Percentiles rank a stretch among this genome's conserved stretches.
Conservation (phyloP, 2,329 filamentous ascomycete genomes). For the Tolypocladium paradoxum region DNA sequence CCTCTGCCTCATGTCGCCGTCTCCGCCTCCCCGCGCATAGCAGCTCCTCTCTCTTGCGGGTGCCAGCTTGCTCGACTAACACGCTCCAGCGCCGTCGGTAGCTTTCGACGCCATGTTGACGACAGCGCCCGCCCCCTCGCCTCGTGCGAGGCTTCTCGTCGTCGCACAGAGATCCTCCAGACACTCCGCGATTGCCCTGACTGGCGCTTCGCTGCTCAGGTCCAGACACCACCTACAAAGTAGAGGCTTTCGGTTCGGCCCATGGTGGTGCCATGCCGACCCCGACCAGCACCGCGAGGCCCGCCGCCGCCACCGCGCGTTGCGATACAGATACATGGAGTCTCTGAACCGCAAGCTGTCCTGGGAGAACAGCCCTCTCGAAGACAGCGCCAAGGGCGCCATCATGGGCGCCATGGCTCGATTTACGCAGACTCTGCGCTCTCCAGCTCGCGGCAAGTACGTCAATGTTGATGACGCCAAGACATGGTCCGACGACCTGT, state of each 20-base stretch:
- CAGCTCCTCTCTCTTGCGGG: not conserved
- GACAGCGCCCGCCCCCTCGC: not conserved
- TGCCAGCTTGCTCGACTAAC: not conserved
- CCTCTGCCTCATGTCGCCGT: not conserved
- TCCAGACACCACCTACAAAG: constrained; percentile 7
- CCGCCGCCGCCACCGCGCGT: constrained; percentile 29
- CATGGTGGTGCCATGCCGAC: constrained; percentile 34
- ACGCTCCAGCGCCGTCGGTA: not conserved
- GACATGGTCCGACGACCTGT: constrained; percentile 24
- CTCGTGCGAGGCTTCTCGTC: not conserved
- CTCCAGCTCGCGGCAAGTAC: constrained; percentile 18
- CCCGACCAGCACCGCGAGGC: constrained; percentile 29
- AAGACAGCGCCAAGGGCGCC: constrained; percentile 23
- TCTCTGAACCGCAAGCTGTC: constrained; percentile 30
- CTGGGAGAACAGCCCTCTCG: constrained; percentile 31
- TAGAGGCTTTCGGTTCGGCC: constrained; percentile 37
- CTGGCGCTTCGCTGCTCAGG: not conserved
- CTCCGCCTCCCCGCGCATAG: not conserved
- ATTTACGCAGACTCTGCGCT: constrained; percentile 22
- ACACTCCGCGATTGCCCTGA: not conserved
- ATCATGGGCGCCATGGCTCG: constrained; percentile 31
- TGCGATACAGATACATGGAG: constrained; percentile 36
- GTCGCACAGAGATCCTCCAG: not conserved
- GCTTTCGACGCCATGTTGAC: constrained; percentile 1
- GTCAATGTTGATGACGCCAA: constrained; percentile 23